phyloP scores from a whole-genome alignment of 78 protist genomes.

The Protostelium mycophagum region DNA sequence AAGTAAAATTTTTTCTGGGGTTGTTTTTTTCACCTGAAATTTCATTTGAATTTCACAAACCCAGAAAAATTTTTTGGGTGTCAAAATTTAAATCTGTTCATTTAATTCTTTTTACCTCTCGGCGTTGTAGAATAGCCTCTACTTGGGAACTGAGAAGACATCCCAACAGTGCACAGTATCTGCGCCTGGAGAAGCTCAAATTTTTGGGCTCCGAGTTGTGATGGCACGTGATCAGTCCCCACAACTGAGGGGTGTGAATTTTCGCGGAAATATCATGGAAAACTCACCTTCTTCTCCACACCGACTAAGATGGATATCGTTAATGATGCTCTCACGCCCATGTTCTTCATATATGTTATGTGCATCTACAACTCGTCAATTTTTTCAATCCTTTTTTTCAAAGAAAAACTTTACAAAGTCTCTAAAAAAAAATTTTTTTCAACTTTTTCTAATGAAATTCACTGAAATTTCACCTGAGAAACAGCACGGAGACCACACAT shows the following conservation, averaged over 20 bases:
- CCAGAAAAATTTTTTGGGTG: no score
- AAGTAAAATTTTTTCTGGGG: no score
- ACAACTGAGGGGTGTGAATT: not conserved
- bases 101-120: not conserved
- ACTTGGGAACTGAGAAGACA: not conserved
- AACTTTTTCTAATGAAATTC: not conserved
- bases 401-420: no score
- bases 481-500: not conserved
- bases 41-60: no score
- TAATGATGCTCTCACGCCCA: not conserved
- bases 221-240: not conserved
- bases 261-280: not conserved
- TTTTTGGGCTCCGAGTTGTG: not conserved
- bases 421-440: no score
- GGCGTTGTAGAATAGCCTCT: not conserved
- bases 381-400: no score
- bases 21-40: no score
- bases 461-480: not conserved
- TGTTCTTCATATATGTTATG: not conserved
- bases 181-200: not conserved
- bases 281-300: not conserved
- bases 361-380: no score
- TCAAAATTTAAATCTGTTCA: no score
- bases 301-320: not conserved
- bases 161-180: not conserved